Evolutionary conservation across 1,284 basidiomycete species (phyloP), one percentile per base, ranked within the genome.

Genomic region (Boletus sp.): DNA sequence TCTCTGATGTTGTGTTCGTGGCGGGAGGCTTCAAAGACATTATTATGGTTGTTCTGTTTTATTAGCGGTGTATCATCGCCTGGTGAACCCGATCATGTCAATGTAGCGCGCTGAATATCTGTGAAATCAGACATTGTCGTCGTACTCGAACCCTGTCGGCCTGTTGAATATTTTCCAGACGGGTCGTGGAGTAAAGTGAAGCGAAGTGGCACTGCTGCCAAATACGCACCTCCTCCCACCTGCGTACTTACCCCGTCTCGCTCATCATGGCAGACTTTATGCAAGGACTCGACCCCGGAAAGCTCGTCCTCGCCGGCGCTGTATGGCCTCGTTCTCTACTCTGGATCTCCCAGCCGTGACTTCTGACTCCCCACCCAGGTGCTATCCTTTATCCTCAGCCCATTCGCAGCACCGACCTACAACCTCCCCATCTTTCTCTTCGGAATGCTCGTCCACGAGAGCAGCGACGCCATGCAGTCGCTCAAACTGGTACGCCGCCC

Each of bases 341-440:
- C n/a, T n/a, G n/a, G n/a, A n/a, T n/a, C n/a, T n/a, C n/a, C n/a
- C n/a, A n/a, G n/a, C n/a, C n/a, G n/a, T 33, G 32, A 33, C 14
- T 14, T 23, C 27, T 35, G 8, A 40, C 7, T 35, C 19, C 29
- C 16, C 8, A 12, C 4, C 1, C 45, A 77, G 74, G 65, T 62
- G 19, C 58, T 91, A 32, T 82, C 87, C 8, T 84, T 88, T 57
- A 46, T 75, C 45, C 69, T 77, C 36, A 78, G 78, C 53, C 73
- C 80, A 4, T 86, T 81, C 61, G 58, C 69, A 1, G 68, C 80
- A 1, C 85, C 88, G 2, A 61, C 71, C 3, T 90, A 90, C 64
- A 90, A 90, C 54, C 67, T 81, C 6, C 80, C 88, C 13, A 72
- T 91, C 43, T 84, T 88, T 54, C 73, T 91, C 17, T 90, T 89